These are phyloP conservation scores for Syncephalastrum monosporum DNA, from an alignment of 371 early-diverging fungal species.

Conservation along the genomic window DNA sequence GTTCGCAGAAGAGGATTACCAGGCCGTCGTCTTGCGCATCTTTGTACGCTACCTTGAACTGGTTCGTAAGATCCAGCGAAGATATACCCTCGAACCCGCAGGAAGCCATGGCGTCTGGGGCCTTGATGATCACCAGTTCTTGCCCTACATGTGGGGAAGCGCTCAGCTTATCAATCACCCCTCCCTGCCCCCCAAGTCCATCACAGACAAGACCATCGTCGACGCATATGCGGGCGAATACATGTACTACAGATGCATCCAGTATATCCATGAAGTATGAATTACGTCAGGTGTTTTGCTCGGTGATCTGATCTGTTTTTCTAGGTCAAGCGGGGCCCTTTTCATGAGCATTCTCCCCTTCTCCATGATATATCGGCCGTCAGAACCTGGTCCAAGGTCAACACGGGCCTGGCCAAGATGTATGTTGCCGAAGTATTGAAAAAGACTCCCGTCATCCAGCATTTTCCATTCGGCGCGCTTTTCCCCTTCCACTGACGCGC, in stretches of 20 bases:
- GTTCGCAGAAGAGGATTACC: slow-evolving; percentile 59
- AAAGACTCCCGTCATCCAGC: slow-evolving; percentile 97
- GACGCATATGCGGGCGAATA: slow-evolving; percentile 73
- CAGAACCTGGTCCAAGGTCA: slow-evolving; percentile 87
- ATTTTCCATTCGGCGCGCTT: slow-evolving; percentile 87
- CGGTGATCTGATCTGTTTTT: neutral
- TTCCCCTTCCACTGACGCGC: slow-evolving; percentile 39
- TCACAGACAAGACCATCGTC: slow-evolving; percentile 66
- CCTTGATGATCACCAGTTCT: slow-evolving; percentile 96
- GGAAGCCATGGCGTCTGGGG: slow-evolving; percentile 99
- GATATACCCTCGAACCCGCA: slow-evolving; percentile 97
- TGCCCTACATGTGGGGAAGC: slow-evolving; percentile 96
- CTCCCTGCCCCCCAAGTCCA: slow-evolving; percentile 71
- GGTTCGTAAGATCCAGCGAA: slow-evolving; percentile 79
- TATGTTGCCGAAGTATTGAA: slow-evolving; percentile 93
- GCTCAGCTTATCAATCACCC: slow-evolving; percentile 75
- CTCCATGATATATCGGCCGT: slow-evolving; percentile 92
- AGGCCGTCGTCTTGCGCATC: slow-evolving; percentile 71
- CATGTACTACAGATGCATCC: slow-evolving; percentile 87
- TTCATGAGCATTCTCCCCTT: slow-evolving; percentile 90
- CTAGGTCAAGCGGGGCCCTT: slow-evolving; percentile 66
- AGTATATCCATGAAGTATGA: slow-evolving; percentile 72
- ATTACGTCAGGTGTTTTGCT: too few relatives aligned
- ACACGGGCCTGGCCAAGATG: slow-evolving; percentile 95
- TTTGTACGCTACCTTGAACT: slow-evolving; percentile 84